Percentiles rank a stretch among this genome's conserved stretches.
Evolutionary conservation across 2,329 filamentous ascomycete genomes (phyloP).

Genomic region (Phyllosticta citrichinensis): DNA sequence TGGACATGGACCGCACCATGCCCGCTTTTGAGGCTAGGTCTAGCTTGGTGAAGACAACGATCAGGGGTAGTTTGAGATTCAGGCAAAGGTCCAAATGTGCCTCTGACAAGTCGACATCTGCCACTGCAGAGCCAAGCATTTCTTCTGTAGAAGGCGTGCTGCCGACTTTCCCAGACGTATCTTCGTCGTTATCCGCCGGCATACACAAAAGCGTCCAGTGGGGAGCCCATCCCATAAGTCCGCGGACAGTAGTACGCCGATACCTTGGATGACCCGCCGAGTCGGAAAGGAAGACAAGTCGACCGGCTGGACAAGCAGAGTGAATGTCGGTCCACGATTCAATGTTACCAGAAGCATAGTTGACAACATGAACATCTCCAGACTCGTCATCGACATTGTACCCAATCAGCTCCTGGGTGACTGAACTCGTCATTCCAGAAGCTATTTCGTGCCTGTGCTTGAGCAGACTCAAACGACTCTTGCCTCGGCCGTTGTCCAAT

Average conservation of each 20-base stretch:
- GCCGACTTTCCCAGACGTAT: slow-evolving; percentile 28
- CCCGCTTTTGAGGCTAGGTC: slow-evolving; percentile 70
- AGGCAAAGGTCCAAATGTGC: slow-evolving; percentile 80
- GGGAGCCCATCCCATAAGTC: slow-evolving; percentile 89
- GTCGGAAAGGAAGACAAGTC: slow-evolving; percentile 81
- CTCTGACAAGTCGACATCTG: slow-evolving; percentile 60
- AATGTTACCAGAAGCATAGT: slow-evolving; percentile 78
- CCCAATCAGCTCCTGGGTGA: slow-evolving; percentile 87
- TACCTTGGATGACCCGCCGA: slow-evolving; percentile 87
- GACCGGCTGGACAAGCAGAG: slow-evolving; percentile 59
- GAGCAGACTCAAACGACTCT: slow-evolving; percentile 75
- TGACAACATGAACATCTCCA: slow-evolving; percentile 31
- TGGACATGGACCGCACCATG: slow-evolving; percentile 60
- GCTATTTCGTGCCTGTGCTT: slow-evolving; percentile 90
- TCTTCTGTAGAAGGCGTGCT: slow-evolving; percentile 44
- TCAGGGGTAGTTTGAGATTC: slow-evolving; percentile 65
- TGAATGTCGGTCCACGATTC: slow-evolving; percentile 95
- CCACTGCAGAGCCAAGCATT: slow-evolving; percentile 39
- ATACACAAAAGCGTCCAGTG: slow-evolving; percentile 90
- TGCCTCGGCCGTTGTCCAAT: slow-evolving; percentile 84
- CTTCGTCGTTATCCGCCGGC: slow-evolving; percentile 62
- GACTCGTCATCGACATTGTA: slow-evolving; percentile 39
- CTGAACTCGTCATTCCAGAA: slow-evolving; percentile 86
- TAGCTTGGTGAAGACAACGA: slow-evolving; percentile 81
- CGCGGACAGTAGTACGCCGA: slow-evolving; percentile 76